Evolutionary conservation across 495 filamentous ascomycete genomes (phyloP), one percentile per base, ranked within the genome.

Genomic region (Xylaria curta): DNA sequence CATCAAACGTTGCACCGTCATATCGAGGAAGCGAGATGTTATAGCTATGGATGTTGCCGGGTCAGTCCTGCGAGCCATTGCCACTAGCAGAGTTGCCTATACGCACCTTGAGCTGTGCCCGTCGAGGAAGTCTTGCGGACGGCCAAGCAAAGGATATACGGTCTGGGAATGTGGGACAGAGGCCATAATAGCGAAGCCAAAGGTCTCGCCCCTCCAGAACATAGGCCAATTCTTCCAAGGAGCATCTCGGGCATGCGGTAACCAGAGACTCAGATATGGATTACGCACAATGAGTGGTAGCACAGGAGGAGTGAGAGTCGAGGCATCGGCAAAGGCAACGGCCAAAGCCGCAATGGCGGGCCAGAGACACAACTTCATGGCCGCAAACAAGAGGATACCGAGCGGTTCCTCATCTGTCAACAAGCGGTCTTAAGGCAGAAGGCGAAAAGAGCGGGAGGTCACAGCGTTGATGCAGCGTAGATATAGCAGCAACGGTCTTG

Each of bases 141-240:
- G 89, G 46, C 95, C 95, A 26, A 98, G 82, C 44, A 98, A 83
- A 33, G 95, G 94, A 78, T 94, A 98, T n/a, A 96, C 91, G 9
- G 85, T 87, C 59, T 85, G 86, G 15, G 89, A 85, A 31, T 88
- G 87, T 7, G 93, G 91, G 3, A 97, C 85, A 36, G 91, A 88
- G 53, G 93, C 94, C 78, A 97, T 87, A 70, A 97, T 80, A 0
- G 90, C 90, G 71, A 97, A 91, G 19, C 95, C 95, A 70, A 97
- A 82, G 76, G 88, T 89, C 77, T 91, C 87, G 24, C 95, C 94
- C 17, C 93, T 97, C 86, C 91, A 98, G 79, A 98, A 98, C 72
- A 97, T 97, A 36, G 95, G 95, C 95, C 95, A 98, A 79, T 89
- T 89, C 44, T 89, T 87, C 95, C 95, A 98, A n/a, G 95, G 95